A percentile compares a stretch with the other conserved stretches of the same genome.
These are phyloP conservation scores for Aureobasidium sp. DNA, from an alignment of 2,329 filamentous ascomycete genomes.

Conservation along the genomic window DNA sequence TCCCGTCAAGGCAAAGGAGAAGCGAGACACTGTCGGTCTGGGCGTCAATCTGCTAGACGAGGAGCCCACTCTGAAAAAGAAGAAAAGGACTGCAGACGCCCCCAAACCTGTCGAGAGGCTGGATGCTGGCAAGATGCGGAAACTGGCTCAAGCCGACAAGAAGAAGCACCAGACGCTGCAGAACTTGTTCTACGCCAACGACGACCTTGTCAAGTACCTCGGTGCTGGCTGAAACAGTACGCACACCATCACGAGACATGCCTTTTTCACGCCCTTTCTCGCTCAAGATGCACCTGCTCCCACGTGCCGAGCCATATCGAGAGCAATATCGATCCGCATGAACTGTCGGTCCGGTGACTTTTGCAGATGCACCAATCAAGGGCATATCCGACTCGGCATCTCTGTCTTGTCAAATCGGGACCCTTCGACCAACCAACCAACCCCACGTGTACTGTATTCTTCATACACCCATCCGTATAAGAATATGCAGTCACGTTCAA, in stretches of 20 bases:
- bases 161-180: slow-evolving; percentile 44
- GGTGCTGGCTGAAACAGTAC: slow-evolving; percentile 29
- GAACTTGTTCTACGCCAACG: slow-evolving; percentile 64
- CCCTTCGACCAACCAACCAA: too few relatives aligned
- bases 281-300: too few relatives aligned
- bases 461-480: too few relatives aligned
- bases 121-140: slow-evolving; percentile 64
- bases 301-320: too few relatives aligned
- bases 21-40: slow-evolving; percentile 68
- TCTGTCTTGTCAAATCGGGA: background rate
- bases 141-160: slow-evolving; percentile 53
- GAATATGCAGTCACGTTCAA: too few relatives aligned
- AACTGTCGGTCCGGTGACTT: background rate
- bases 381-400: too few relatives aligned
- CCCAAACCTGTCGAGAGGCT: slow-evolving; percentile 36
- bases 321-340: background rate
- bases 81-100: background rate
- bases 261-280: too few relatives aligned
- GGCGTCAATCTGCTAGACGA: slow-evolving; percentile 37
- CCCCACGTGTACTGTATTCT: too few relatives aligned
- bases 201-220: slow-evolving; percentile 71
- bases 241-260: too few relatives aligned
- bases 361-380: too few relatives aligned
- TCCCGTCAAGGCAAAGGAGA: slow-evolving; percentile 65
- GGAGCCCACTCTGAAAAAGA: slow-evolving; percentile 11